A percentile compares a stretch with the other conserved stretches of the same genome.
Evolutionary conservation across 1,284 basidiomycete species (phyloP).

Genomic region (Pseudomicrostroma phylloplanum): DNA sequence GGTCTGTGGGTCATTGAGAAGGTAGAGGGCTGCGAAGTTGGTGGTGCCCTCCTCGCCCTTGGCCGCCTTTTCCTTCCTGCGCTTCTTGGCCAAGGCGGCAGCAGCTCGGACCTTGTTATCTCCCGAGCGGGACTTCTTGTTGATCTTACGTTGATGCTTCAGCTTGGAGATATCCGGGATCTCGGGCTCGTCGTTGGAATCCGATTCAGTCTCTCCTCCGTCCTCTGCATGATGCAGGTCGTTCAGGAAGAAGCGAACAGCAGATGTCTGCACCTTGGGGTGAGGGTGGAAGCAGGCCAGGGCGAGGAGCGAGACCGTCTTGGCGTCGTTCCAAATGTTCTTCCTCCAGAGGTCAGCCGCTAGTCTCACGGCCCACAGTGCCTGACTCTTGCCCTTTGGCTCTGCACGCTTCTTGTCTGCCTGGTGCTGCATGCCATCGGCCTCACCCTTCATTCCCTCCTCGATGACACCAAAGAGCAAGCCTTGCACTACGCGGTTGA

Average conservation of each 20-base stretch:
- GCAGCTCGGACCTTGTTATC: constrained; percentile 45
- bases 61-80: constrained; percentile 23
- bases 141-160: constrained; percentile 45
- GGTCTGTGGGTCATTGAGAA: constrained; percentile 90
- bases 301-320: constrained; percentile 86
- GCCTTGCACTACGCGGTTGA: constrained; percentile 92
- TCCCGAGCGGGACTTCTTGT: constrained; percentile 43
- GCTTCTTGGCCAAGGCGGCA: constrained; percentile 35
- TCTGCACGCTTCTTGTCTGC: constrained; percentile 53
- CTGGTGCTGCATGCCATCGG: constrained; percentile 35
- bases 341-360: constrained; percentile 94
- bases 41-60: constrained; percentile 45
- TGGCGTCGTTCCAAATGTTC: constrained; percentile 85
- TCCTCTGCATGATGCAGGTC: constrained; percentile 48
- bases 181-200: constrained; percentile 25
- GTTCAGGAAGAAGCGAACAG: constrained; percentile 95
- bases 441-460: constrained; percentile 60
- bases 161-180: constrained; percentile 35
- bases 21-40: constrained; percentile 88
- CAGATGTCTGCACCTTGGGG: constrained; percentile 88
- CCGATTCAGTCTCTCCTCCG: constrained; percentile 19
- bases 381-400: constrained; percentile 65
- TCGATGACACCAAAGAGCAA: constrained; percentile 96
- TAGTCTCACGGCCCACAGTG: constrained; percentile 94
- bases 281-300: constrained; percentile 90